Conservation (phyloP, 2,329 filamentous ascomycete species). For the Penicillium griseofulvum region DNA sequence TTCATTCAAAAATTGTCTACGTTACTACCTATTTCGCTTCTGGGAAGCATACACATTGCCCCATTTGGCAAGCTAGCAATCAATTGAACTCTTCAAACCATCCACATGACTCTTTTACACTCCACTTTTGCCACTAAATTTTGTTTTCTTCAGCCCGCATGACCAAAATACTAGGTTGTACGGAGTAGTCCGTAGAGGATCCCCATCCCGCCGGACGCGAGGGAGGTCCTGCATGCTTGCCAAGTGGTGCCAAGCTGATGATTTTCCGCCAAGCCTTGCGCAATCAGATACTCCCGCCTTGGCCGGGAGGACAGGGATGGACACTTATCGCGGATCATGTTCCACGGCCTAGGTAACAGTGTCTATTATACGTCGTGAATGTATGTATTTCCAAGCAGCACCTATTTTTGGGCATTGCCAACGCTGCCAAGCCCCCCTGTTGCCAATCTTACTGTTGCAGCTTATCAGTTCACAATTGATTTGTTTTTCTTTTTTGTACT, state of each 20-base stretch:
- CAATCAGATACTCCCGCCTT: slow-evolving; percentile 24
- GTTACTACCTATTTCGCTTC: neutral
- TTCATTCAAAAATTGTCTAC: neutral
- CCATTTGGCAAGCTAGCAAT: neutral
- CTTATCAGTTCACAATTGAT: slow-evolving; percentile 4
- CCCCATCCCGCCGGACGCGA: slow-evolving; percentile 14
- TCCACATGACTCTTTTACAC: neutral
- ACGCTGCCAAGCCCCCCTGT: slow-evolving; percentile 11
- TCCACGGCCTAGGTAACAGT: slow-evolving; percentile 13
- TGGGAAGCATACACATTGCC: neutral
- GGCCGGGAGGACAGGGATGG: slow-evolving; percentile 17
- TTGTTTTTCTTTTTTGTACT: slow-evolving; percentile 1
- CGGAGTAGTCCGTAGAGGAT: slow-evolving; percentile 6
- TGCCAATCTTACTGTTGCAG: slow-evolving; percentile 8
- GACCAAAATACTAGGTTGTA: slow-evolving; percentile 2
- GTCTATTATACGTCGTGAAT: slow-evolving; percentile 1
- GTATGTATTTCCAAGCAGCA: neutral
- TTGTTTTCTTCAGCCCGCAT: slow-evolving; percentile 3
- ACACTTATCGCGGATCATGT: slow-evolving; percentile 12
- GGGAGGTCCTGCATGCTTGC: slow-evolving; percentile 19
- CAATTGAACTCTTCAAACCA: neutral
- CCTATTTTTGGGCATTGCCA: slow-evolving; percentile 7
- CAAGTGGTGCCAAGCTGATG: slow-evolving; percentile 23
- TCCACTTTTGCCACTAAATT: neutral
- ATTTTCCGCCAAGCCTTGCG: slow-evolving; percentile 25